Base-by-base conservation (phyloP, 2,329 filamentous ascomycete species). In the Diaporthe australafricana region DNA sequence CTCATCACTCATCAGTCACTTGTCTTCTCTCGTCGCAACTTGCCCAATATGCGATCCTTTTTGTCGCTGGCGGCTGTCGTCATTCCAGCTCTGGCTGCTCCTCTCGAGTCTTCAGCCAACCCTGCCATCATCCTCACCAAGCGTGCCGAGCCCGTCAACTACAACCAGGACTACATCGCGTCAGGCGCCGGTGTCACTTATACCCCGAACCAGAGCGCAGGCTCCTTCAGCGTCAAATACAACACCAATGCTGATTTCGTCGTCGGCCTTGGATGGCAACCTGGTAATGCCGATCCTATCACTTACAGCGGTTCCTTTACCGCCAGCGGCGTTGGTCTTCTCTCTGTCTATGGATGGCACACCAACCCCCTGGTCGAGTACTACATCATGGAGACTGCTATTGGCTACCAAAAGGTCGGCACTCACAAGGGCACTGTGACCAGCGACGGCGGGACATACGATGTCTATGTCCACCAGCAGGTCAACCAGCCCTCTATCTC, bases 231-330 rank as follows among this genome's bases (percentile, higher is more conserved):
- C 38, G 80, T 83, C 2, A 77, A 74, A 50, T 87, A 85, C 84
- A 79, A 74, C 68, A 81, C 83, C 77, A 78, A 77, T 35, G 85
- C 84, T 67, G 87, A 89, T 81, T 87, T 88, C 68, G 87, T 89
- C 57, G 87, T 81, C 74, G 88, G 88, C 72, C 90, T 90, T 79
- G 88, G 88, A 55, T 90, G 88, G 88, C 84, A 84, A 71, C 84
- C 87, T 47, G 88, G 87, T 71, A 75, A 75, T 69, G 74, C 77
- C 20, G 71, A 71, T 52, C 72, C 63, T 14, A 73, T 79, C 45
- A 70, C 70, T 32, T 79, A 79, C 73, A 76, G 74, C 71, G 77
- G 77, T 52, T 77, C 79, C 56, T 80, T 76, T 74, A 75, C 77
- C 70, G 75, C 75, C 66, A 77, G 76, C 74, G 78, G 74, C n/a